Evolutionary conservation across 2,329 filamentous ascomycete genomes (phyloP).

Genomic region (Paecilomyces sp.): DNA sequence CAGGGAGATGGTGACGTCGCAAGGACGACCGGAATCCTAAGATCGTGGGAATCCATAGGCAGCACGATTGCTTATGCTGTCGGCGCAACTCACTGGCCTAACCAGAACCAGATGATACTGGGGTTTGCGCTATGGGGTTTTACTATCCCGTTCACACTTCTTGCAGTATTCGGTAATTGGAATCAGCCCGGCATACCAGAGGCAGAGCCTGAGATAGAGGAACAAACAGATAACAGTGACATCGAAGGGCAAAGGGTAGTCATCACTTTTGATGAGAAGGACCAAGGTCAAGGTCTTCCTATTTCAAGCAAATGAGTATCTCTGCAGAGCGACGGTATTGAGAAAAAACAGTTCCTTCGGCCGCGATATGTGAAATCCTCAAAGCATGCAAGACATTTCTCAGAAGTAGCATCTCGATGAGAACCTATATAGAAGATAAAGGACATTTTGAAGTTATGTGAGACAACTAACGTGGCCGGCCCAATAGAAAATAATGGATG

Average conservation of each 20-base stretch:
- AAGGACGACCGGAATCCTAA: conserved; percentile 22
- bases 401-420: no score
- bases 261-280: background rate
- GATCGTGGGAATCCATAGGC: conserved; percentile 26
- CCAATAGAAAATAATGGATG: no score
- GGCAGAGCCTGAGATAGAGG: background rate
- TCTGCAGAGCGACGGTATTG: no score
- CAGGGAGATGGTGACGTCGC: conserved; percentile 24
- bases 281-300: background rate
- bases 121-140: conserved; percentile 22
- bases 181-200: conserved; percentile 2
- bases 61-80: conserved; percentile 25
- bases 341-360: no score
- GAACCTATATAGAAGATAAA: no score
- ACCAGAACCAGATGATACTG: conserved; percentile 24
- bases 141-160: conserved; percentile 15
- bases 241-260: background rate
- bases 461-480: no score
- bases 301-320: no score
- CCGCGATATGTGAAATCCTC: no score
- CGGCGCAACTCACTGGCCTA: conserved; percentile 20
- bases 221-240: background rate
- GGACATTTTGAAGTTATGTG: no score
- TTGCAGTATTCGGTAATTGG: conserved; percentile 12
- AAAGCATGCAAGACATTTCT: no score